Evolutionary conservation across 2,329 filamentous ascomycete species (phyloP).

Genomic region (Fusarium pseudograminearum): DNA sequence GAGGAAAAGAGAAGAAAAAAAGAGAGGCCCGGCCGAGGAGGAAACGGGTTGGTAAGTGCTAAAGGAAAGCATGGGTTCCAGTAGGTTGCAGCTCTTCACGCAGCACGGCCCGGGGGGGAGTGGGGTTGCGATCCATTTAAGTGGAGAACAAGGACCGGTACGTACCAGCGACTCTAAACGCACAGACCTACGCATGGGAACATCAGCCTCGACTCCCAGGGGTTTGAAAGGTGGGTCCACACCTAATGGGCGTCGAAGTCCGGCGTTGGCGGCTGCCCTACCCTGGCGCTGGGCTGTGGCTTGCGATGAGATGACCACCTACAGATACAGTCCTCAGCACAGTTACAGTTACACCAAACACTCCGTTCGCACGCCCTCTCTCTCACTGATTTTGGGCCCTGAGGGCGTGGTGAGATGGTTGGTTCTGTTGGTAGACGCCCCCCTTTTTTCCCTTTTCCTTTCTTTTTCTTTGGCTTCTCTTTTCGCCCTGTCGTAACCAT

Average conservation of each 20-base stretch:
- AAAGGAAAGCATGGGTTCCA: conserved; percentile 32
- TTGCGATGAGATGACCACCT: neutral
- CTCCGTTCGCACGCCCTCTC: neutral
- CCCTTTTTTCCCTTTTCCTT: conserved; percentile 1
- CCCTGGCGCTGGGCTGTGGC: neutral
- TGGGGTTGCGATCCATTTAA: conserved; percentile 3
- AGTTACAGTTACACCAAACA: conserved; percentile 2
- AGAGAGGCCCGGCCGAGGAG: conserved; percentile 45
- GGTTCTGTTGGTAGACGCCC: conserved; percentile 19
- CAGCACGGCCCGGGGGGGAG: conserved; percentile 11
- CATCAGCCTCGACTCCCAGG: conserved; percentile 9
- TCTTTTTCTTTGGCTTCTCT: neutral
- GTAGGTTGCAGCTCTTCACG: conserved; percentile 31
- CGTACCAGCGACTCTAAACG: conserved; percentile 2
- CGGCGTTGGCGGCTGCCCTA: neutral
- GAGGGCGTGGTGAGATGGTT: neutral
- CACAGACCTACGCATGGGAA: neutral
- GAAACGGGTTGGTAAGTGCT: conserved; percentile 36
- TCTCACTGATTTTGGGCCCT: neutral
- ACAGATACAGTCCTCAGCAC: too few species aligned
- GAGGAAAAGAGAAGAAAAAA: conserved; percentile 48
- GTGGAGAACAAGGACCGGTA: neutral
- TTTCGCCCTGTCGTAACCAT: conserved; percentile 5
- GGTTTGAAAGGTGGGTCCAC: neutral
- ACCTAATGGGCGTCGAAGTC: neutral